These are phyloP conservation scores for Aspergillus spinulosporus DNA, from an alignment of 2,329 filamentous ascomycete genomes.

Conservation along the genomic window DNA sequence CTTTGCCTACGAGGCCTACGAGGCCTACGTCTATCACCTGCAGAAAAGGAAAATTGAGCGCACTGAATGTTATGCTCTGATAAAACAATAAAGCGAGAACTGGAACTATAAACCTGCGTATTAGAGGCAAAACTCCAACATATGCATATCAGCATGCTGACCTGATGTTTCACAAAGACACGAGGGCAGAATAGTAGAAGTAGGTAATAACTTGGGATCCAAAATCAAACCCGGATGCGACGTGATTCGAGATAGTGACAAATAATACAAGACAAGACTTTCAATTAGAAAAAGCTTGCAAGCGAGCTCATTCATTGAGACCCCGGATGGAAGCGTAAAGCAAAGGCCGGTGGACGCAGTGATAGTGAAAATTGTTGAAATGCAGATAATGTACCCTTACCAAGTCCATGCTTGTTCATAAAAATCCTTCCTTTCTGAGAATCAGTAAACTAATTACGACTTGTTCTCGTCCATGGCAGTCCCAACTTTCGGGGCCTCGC, in stretches of 20 bases:
- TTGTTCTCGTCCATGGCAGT: constrained; percentile 26
- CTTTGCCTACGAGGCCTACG: no score
- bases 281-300: constrained; percentile 18
- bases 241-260: not conserved
- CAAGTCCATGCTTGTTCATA: constrained; percentile 11
- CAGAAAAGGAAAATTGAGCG: not conserved
- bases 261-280: constrained; percentile 6
- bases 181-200: not conserved
- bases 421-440: constrained; percentile 3
- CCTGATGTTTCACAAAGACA: constrained; percentile 1
- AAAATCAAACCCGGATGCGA: constrained; percentile 8
- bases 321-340: not conserved
- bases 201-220: constrained; percentile 14
- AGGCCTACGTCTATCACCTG: no score
- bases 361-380: constrained; percentile 10
- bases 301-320: constrained; percentile 6
- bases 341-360: not conserved
- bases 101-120: not conserved
- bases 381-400: constrained; percentile 17
- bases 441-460: constrained; percentile 12
- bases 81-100: not conserved
- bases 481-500: constrained; percentile 18
- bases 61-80: not conserved
- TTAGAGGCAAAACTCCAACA: constrained; percentile 12
- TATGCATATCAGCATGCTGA: constrained; percentile 13